Evolutionary conservation across 306 rosid genomes (phyloP), one percentile per base, ranked within the genome.

Genomic region (Glycyrrhiza uralensis): DNA sequence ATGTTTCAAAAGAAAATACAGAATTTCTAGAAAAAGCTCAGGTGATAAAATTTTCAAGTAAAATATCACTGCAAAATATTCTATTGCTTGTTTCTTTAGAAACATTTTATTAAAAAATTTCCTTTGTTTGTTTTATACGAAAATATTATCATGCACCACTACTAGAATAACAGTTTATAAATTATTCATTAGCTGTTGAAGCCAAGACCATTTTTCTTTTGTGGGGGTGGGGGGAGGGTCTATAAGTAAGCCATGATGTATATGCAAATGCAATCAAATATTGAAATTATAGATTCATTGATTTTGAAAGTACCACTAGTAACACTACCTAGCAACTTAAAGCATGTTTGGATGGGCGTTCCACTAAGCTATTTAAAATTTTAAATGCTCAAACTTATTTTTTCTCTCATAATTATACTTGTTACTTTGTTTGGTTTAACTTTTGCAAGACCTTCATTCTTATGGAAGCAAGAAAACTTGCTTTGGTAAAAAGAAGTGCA

Each of bases 1-100:
- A 24, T 50, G 23, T 54, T 74, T 75, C 19, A 54, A 28, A 5
- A 64, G 46, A 52, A 63, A 65, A 52, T 19, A 41, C 6, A 74
- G 28, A 6, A 6, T 51, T 52, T 52, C 13, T 20, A 51, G 45
- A 26, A 13, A 51, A n/a, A 17, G 3, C 1, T 35, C 63, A 11
- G 30, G 5, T 19, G 7, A 24, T 63, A 1, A 15, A 3, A 5
- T 63, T 38, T 63, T 24, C 33, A n/a, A 11, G 24, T 38, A 41
- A 19, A 12, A 1, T 28, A 24, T 9, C 14, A 14, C 11, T 33
- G 10, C 28, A 60, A 47, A 62, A 22, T 30, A 17, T n/a, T 46
- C 30, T 12, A 19, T 12, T 6, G 22, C 19, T 58, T 44, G 33
- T 26, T 56, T 41, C 22, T 24, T 24, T 15, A 0, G 7, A 28